phyloP scores from a whole-genome alignment of 2,329 filamentous ascomycete genomes.

The Salinomyces thailandicus region DNA sequence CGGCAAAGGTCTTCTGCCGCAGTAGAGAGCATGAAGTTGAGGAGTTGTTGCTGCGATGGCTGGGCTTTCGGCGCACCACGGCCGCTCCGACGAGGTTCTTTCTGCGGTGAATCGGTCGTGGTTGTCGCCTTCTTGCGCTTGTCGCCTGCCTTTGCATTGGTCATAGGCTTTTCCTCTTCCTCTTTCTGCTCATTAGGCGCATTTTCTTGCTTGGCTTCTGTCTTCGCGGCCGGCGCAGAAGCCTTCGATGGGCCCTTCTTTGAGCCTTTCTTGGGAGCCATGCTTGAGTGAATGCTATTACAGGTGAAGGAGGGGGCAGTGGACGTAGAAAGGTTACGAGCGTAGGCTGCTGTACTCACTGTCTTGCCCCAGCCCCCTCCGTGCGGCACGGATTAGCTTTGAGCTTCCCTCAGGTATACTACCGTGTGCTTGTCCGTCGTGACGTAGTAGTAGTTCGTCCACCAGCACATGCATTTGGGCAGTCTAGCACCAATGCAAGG shows the following conservation, averaged over 20 bases:
- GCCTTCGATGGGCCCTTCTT: slow-evolving; percentile 3
- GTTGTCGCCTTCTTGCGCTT: slow-evolving; percentile 11
- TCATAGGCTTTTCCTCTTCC: neutral
- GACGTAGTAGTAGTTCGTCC: too few species aligned
- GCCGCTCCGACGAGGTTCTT: slow-evolving; percentile 21
- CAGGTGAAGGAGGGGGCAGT: neutral
- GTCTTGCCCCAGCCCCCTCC: too few species aligned
- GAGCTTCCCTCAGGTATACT: too few species aligned
- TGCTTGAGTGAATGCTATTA: slow-evolving; percentile 4
- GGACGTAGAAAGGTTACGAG: too few species aligned
- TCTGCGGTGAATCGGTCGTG: slow-evolving; percentile 10
- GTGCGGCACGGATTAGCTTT: too few species aligned
- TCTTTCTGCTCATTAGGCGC: slow-evolving; percentile 3
- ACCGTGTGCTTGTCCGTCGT: too few species aligned
- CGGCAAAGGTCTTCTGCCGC: slow-evolving; percentile 22
- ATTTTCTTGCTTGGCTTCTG: slow-evolving; percentile 3
- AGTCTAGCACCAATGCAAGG: too few species aligned
- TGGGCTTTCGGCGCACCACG: slow-evolving; percentile 16
- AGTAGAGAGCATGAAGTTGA: slow-evolving; percentile 26
- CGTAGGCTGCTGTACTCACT: too few species aligned
- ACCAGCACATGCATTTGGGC: too few species aligned
- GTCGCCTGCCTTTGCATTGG: slow-evolving; percentile 3
- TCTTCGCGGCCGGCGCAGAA: neutral
- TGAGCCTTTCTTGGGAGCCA: slow-evolving; percentile 11
- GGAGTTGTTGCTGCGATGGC: slow-evolving; percentile 20